Base-by-base conservation (phyloP, 2,329 filamentous ascomycete species). In the Scytalidium lignicola region DNA sequence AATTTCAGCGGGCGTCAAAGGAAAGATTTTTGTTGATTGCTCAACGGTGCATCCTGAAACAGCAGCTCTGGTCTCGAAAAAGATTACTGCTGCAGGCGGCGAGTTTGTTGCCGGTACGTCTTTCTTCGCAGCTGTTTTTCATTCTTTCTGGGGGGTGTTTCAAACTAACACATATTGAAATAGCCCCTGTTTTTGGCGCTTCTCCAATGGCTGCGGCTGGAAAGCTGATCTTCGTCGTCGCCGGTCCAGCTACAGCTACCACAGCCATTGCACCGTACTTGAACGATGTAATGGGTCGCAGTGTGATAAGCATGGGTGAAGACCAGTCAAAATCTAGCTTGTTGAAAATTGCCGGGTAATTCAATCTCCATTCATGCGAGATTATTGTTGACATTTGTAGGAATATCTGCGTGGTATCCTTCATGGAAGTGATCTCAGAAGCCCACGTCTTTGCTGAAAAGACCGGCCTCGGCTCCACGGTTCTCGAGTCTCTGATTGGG, bases 31-130 rank as follows among this genome's bases (percentile, higher is more conserved):
- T 57, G 78, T 95, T 26, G 90, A 96, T 63, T 91, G 86, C 74
- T 93, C 88, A 3, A 96, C 90, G 21, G 80, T 96, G 29, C 87
- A 93, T 66, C 90, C 91, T 0, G 85, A 91, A 48, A 90, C 87
- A 3, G 88, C 87, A 1, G 79, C 88, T 52, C 74, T 74, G 21
- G 67, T 89, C 2, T 83, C 83, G 21, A 73, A 80, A 57, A 72
- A 68, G 21, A 71, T 86, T 51, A 71, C 72, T 12, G 74, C 65
- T 1, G 74, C 75, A 20, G 86, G 86, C 5, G 89, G 79, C 2
- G 74, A 83, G 37, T 95, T 95, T 62, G 80, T 95, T 17, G 10
- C n/a, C n/a, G n/a, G n/a, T n/a, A n/a, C n/a, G n/a, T n/a, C n/a
- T n/a, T n/a, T n/a, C n/a, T n/a, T n/a, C n/a, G n/a, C n/a, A n/a